Evolutionary conservation across 345 rosid genomes (phyloP).

Genomic region (Carallia pectinifolia): DNA sequence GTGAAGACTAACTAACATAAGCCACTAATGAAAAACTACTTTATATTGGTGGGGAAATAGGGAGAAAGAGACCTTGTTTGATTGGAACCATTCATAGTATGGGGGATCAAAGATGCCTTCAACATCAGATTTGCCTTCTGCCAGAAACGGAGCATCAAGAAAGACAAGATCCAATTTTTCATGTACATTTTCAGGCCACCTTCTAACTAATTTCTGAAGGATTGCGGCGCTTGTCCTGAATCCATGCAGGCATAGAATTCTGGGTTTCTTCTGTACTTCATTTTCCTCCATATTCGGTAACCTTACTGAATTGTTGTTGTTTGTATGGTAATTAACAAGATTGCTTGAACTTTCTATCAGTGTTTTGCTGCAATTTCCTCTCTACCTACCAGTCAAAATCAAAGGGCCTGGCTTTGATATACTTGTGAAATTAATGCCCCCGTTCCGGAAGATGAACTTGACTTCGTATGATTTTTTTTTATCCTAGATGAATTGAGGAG

Average conservation of each 20-base stretch:
- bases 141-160: constrained; percentile 41
- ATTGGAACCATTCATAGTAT: constrained; percentile 45
- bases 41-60: background rate
- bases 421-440: too few relatives aligned
- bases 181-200: constrained; percentile 31
- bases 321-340: too few relatives aligned
- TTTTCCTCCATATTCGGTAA: background rate
- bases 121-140: constrained; percentile 40
- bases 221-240: constrained; percentile 45
- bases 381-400: too few relatives aligned
- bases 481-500: too few relatives aligned
- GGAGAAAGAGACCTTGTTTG: constrained; percentile 20
- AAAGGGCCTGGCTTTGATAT: too few relatives aligned
- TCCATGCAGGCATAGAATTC: constrained; percentile 42
- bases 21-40: too few relatives aligned
- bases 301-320: too few relatives aligned
- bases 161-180: constrained; percentile 38
- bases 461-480: too few relatives aligned
- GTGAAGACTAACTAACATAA: too few relatives aligned
- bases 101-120: constrained; percentile 45
- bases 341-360: too few relatives aligned
- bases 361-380: too few relatives aligned
- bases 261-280: constrained; percentile 22
- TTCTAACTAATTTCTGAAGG: constrained; percentile 11
- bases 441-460: too few relatives aligned